Evolutionary conservation across 768 basidiomycete species (phyloP).

Genomic region (Gautieria morchelliformis): DNA sequence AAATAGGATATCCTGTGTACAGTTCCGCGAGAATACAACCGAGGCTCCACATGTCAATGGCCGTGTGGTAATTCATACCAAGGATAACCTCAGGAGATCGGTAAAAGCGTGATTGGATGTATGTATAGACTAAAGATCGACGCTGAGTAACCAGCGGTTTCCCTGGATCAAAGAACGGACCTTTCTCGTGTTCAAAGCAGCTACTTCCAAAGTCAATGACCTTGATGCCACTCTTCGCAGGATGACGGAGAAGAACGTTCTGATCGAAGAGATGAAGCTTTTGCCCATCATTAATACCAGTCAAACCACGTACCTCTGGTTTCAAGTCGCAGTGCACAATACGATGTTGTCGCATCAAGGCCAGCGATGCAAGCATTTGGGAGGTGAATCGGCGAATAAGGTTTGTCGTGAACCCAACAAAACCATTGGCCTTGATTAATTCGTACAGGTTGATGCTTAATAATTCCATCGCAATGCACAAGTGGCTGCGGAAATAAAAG

Average conservation of each 20-base stretch:
- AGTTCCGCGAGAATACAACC: constrained; percentile 97
- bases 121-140: constrained; percentile 75
- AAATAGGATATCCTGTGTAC: constrained; percentile 96
- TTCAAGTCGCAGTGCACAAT: constrained; percentile 99
- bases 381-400: constrained; percentile 93
- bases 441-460: constrained; percentile 98
- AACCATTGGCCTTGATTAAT: constrained; percentile 97
- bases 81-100: constrained; percentile 99
- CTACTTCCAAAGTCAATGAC: constrained; percentile 99
- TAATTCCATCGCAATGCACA: constrained; percentile 97
- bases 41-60: constrained; percentile 99
- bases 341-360: constrained; percentile 91
- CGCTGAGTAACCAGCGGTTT: not conserved
- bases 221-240: constrained; percentile 92
- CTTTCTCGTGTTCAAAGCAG: constrained; percentile 97
- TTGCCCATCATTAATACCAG: constrained; percentile 5
- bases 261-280: constrained; percentile 21
- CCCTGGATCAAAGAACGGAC: constrained; percentile 34
- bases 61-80: constrained; percentile 99
- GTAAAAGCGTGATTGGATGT: constrained; percentile 99
- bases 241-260: constrained; percentile 93
- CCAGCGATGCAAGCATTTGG: constrained; percentile 88
- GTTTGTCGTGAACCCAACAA: constrained; percentile 93
- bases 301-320: constrained; percentile 64
- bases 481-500: constrained; percentile 95